Base-by-base conservation (phyloP, 768 basidiomycete species). In the Candolleomyces eurysporus region DNA sequence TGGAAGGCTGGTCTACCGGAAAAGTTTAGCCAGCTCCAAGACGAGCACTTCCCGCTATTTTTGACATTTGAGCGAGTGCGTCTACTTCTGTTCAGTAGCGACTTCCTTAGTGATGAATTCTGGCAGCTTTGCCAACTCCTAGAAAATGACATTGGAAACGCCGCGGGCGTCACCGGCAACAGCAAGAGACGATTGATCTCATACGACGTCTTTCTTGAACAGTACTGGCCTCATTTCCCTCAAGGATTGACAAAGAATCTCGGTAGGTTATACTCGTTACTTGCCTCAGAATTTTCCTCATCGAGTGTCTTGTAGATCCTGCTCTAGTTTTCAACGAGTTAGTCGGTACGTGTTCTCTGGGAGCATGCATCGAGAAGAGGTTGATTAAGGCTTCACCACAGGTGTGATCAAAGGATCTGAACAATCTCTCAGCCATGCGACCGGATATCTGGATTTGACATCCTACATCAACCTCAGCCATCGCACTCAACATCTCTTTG, bases 371-470 rank as follows among this genome's bases (percentile, higher is more conserved):
- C 8, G 56, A 17, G 30, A 22, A 56, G 8, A 42, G 42, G 13
- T 46, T 51, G 26, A 59, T 32, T 61, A 46, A 21, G 36, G 19
- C 21, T 21, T 26, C 19, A 43, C 10, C 42, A 45, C 52, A 82
- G 88, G 88, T 36, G 82, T 87, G 6, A 85, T 91, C 63, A 81
- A 84, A 66, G 89, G 90, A n/a, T 88, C 89, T 0, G 87, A 90
- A 67, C 72, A 73, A 51, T 75, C 87, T 0, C 59, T 84, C 8
- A 58, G 59, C 0, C 72, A 65, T 56, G 67, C 66, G 2, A 64
- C 68, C 2, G 71, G 80, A 2, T 78, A 72, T 67, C 73, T 90
- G 4, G 77, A 81, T 54, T 69, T 71, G 40, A 62, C 68, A 0
- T 65, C 74, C 0, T 91, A 91, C 65, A 66, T 75, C 43, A 65